Conservation (phyloP, 192 early-diverging fungal species). For the Spizellomyces sp. region DNA sequence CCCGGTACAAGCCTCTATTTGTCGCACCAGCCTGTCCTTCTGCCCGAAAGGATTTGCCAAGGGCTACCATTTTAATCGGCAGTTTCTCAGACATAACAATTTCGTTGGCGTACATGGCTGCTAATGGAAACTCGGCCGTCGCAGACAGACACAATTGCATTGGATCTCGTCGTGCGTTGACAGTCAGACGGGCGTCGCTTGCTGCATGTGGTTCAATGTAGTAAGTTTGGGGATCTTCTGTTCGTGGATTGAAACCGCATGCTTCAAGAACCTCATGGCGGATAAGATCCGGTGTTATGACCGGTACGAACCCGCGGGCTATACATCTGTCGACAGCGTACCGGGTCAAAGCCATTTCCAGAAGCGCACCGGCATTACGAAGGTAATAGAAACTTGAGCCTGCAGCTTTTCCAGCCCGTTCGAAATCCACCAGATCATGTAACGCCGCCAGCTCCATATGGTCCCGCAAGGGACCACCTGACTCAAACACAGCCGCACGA, state of each 20-base stretch:
- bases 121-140: slow-evolving; percentile 91
- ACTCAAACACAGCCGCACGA: slow-evolving; percentile 26
- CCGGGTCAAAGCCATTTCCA: slow-evolving; percentile 87
- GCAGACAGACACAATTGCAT: slow-evolving; percentile 70
- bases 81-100: slow-evolving; percentile 59
- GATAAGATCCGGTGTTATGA: slow-evolving; percentile 82
- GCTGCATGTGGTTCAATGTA: slow-evolving; percentile 28
- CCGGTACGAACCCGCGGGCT: slow-evolving; percentile 71
- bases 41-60: slow-evolving; percentile 86
- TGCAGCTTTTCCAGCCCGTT: slow-evolving; percentile 75
- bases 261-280: slow-evolving; percentile 77
- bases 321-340: slow-evolving; percentile 80
- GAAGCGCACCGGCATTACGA: slow-evolving; percentile 79
- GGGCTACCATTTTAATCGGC: slow-evolving; percentile 75
- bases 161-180: slow-evolving; percentile 36
- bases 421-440: slow-evolving; percentile 79
- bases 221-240: slow-evolving; percentile 87
- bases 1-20: slow-evolving; percentile 87
- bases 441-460: slow-evolving; percentile 71
- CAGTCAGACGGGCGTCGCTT: slow-evolving; percentile 7
- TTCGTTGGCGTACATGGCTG: slow-evolving; percentile 77
- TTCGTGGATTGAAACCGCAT: slow-evolving; percentile 88
- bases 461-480: slow-evolving; percentile 47
- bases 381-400: slow-evolving; percentile 88
- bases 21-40: slow-evolving; percentile 84